Evolutionary conservation across 768 basidiomycete species (phyloP), one percentile per base, ranked within the genome.

Genomic region (Phanerochaete sordida): DNA sequence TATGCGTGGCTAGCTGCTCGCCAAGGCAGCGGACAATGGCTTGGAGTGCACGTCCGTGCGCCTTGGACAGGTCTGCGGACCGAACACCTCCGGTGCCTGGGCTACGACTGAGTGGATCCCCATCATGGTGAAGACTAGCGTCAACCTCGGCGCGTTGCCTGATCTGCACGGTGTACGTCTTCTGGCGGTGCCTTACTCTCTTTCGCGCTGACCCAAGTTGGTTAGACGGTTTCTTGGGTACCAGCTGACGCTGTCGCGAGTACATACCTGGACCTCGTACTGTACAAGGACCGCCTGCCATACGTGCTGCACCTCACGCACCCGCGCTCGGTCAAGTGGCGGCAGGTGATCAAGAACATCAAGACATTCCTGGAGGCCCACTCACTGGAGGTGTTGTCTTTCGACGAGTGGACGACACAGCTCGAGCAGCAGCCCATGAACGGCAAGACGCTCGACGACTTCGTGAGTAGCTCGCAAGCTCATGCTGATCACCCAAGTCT

Each of bases 301-400:
- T 56, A 60, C 24, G 68, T 68, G 3, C 60, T 75, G 28, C 77
- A 79, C 62, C 52, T 78, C 13, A 75, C 75, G 1, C 76, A 78
- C 65, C 77, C 78, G 0, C 68, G 65, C 12, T 72, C 73, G 1
- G 61, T 75, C 12, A 27, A 66, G 1, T 79, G 76, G 71, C 55
- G 59, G 16, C 39, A 43, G 35, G 44, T 59, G 2, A 13, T 57
- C 23, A 19, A 61, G 8, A 49, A 19, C n/a, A 33, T 61, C 48
- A 24, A 43, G 23, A 24, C 35, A 1, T 26, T 35, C 8, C 31
- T 57, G 1, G 16, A 54, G 49, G 23, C 33, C 2, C n/a, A 23
- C 9, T 9, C 55, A 13, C 35, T 61, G 1, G 8, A 27, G 3
- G 13, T 61, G 4, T 8, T 61, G 6, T 43, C 76, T 16, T 66